A percentile compares a stretch with the other conserved stretches of the same genome.
Evolutionary conservation across 2,329 filamentous ascomycete genomes (phyloP).

Genomic region (Cadophora luteo-olivacea): DNA sequence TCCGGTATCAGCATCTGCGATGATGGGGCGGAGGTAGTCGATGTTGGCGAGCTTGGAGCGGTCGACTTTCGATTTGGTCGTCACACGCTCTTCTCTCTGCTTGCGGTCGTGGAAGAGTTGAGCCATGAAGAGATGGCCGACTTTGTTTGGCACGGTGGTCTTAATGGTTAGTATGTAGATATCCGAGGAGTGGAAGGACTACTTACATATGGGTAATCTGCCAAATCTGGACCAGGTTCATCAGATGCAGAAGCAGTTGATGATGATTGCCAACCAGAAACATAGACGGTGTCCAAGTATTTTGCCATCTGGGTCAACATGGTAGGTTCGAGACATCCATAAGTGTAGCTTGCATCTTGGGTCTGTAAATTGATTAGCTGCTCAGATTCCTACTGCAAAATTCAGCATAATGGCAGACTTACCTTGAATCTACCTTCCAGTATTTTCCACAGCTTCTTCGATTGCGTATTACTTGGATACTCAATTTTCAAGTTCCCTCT

Average conservation of each 20-base stretch:
- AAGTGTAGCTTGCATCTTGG: constrained; percentile 89
- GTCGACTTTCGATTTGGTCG: constrained; percentile 69
- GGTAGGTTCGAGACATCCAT: constrained; percentile 95
- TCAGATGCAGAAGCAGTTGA: constrained; percentile 94
- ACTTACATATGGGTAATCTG: constrained; percentile 92
- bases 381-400: background rate
- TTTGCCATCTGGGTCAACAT: constrained; percentile 99
- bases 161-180: constrained; percentile 46
- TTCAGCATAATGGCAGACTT: constrained; percentile 12
- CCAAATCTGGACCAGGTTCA: constrained; percentile 96
- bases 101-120: constrained; percentile 99
- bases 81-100: constrained; percentile 92
- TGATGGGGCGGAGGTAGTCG: constrained; percentile 94
- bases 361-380: constrained; percentile 56
- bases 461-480: constrained; percentile 86
- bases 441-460: constrained; percentile 94
- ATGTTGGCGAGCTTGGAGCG: constrained; percentile 78
- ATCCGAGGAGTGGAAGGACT: constrained; percentile 28
- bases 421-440: constrained; percentile 88
- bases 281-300: constrained; percentile 97
- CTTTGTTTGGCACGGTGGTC: constrained; percentile 99
- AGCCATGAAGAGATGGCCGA: constrained; percentile 95
- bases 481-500: constrained; percentile 88
- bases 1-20: constrained; percentile 96
- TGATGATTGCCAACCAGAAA: constrained; percentile 98